Evolutionary conservation across 176 grass and related monocot genomes (phyloP).

Genomic region (Musa schizocarpa): DNA sequence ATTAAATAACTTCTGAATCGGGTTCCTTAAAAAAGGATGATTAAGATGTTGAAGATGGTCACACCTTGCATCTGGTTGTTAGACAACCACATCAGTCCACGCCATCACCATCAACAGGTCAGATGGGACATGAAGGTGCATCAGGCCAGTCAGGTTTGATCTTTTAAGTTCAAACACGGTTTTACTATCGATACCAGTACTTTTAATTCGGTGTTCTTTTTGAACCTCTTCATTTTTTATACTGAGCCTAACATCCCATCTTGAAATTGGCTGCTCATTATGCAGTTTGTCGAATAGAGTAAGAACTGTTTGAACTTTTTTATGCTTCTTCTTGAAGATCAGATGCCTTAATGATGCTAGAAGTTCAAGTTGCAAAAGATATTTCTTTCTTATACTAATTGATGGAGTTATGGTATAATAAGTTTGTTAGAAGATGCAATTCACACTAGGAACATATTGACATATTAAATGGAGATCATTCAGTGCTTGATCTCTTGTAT

Average conservation of each 20-base stretch:
- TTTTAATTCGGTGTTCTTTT: neutral
- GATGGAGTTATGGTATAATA: neutral
- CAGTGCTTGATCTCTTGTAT: too few species aligned
- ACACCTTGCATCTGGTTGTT: constrained; percentile 98
- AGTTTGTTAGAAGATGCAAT: too few species aligned
- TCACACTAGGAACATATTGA: too few species aligned
- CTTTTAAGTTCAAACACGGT: neutral
- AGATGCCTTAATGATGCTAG: neutral
- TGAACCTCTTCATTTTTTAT: neutral
- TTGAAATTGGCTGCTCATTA: neutral
- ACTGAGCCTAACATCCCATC: neutral
- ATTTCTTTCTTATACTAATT: neutral
- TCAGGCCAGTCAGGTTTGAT: constrained; percentile 18
- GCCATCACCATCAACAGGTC: constrained; percentile 34
- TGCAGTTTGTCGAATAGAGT: too few species aligned
- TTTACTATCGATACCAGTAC: neutral
- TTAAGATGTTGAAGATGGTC: constrained; percentile 99
- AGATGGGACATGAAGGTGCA: constrained; percentile 48
- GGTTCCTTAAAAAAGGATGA: constrained; percentile 33
- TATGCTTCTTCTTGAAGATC: too few species aligned
- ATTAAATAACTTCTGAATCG: constrained; percentile 4
- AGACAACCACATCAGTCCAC: constrained; percentile 57
- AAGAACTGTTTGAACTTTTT: too few species aligned
- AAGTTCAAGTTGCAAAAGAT: neutral
- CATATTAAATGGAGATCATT: too few species aligned